Evolutionary conservation across 305 asterid genomes (phyloP), one percentile per base, ranked within the genome.

Genomic region (Lippia alba): DNA sequence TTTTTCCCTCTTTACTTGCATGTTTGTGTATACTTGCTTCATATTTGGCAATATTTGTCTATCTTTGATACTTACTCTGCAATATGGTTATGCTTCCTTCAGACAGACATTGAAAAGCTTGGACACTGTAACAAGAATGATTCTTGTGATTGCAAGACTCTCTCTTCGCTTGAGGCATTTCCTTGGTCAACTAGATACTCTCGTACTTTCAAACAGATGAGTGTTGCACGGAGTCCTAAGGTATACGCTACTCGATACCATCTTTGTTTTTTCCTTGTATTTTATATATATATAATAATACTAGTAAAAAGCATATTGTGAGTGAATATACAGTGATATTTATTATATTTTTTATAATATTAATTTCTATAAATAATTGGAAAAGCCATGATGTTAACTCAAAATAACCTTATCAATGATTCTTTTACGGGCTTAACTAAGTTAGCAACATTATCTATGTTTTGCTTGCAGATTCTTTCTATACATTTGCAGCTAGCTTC

Each of bases 401-500:
- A 24, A 24, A 24, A 24, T 1, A 24, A 24, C 30, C 30, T 1
- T 24, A 24, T 24, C 1, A 24, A 24, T 24, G 3, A 24, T 36
- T 36, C 41, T 36, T 36, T 36, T 36, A 36, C 5, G 45, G 4
- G 7, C 45, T 39, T 5, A 6, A 39, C 45, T 39, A 9, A 9
- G 4, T 45, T 45, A 45, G 51, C 51, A 24, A 3, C 30, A 24
- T 24, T 24, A 24, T 24, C 2, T 45, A 10, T 45, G 33, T 76
- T 74, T 46, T 56, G 62, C 74, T 65, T 72, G 89, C 96, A 94
- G 98, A 88, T 94, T 84, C 80, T 94, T 8, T 91, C 96, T 83
- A 78, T 94, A 77, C 96, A 94, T 82, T 82, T 94, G 58, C 99
- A 91, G 77, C 96, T 96, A 39, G 99, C 95, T 73, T 91, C 96